phyloP scores from a whole-genome alignment of 1,284 basidiomycete genomes.

The Flammula alnicola region DNA sequence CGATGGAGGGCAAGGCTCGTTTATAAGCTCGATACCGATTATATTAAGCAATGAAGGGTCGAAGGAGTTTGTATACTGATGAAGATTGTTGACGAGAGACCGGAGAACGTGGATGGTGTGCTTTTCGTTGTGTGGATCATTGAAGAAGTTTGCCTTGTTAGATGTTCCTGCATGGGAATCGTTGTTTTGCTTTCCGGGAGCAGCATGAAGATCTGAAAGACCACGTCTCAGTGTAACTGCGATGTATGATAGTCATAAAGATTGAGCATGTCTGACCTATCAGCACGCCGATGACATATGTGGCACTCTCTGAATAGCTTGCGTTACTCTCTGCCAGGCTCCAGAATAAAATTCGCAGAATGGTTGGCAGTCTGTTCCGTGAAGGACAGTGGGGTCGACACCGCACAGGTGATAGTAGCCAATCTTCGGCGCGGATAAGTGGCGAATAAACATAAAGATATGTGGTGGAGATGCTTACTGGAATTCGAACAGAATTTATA shows the following conservation, averaged over 20 bases:
- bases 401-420: no score
- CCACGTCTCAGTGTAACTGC: constrained; percentile 6
- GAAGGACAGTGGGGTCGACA: no score
- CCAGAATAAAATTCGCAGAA: no score
- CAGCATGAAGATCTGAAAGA: constrained; percentile 69
- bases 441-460: no score
- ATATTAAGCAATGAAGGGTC: constrained; percentile 56
- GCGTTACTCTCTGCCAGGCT: no score
- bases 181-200: constrained; percentile 77
- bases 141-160: constrained; percentile 55
- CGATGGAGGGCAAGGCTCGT: constrained; percentile 72
- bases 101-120: constrained; percentile 59
- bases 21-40: constrained; percentile 83
- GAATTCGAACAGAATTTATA: no score
- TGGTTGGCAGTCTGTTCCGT: no score
- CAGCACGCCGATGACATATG: constrained; percentile 77
- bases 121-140: constrained; percentile 51
- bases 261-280: constrained; percentile 71
- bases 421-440: no score
- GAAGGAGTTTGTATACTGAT: constrained; percentile 38
- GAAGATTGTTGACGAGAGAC: constrained; percentile 51
- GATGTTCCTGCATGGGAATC: constrained; percentile 72
- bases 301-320: constrained; percentile 63
- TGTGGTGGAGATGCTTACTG: no score
- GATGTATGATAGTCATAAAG: not conserved